Evolutionary conservation across 78 protist genomes (phyloP).

Genomic region (Dictyostelium capitatum): DNA sequence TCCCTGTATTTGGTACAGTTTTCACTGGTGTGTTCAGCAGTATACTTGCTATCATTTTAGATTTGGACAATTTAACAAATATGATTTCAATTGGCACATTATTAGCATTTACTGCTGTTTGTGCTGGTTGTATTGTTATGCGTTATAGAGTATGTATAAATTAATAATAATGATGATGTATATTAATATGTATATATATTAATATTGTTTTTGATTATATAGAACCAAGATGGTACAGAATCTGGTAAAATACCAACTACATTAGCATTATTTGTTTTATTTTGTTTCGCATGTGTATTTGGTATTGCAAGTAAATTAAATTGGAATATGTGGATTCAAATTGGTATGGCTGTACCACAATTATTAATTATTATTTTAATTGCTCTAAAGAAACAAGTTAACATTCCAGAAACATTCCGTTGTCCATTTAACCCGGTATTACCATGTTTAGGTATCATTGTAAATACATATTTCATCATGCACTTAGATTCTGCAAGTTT

Average conservation of each 20-base stretch:
- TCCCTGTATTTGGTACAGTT: constrained; percentile 75
- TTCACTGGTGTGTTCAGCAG: constrained; percentile 78
- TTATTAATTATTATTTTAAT: not conserved
- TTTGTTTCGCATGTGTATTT: constrained; percentile 35
- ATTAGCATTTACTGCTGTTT: constrained; percentile 84
- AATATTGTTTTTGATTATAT: not conserved
- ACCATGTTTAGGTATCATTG: constrained; percentile 79
- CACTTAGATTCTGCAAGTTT: constrained; percentile 40
- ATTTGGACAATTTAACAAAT: constrained; percentile 49
- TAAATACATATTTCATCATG: constrained; percentile 75
- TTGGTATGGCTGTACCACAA: not conserved
- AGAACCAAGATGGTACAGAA: constrained; percentile 19
- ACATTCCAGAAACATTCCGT: not conserved
- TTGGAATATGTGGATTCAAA: constrained; percentile 29
- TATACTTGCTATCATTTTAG: constrained; percentile 50
- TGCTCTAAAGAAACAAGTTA: constrained; percentile 15
- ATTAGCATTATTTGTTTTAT: not conserved
- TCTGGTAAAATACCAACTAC: not conserved
- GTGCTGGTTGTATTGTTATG: constrained; percentile 78
- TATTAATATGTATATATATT: not conserved
- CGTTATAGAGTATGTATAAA: not conserved
- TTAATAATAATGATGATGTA: too few relatives aligned
- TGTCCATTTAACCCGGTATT: constrained; percentile 6
- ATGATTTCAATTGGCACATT: constrained; percentile 86
- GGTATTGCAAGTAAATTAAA: constrained; percentile 22